Percentiles rank a stretch among this genome's conserved stretches.
Evolutionary conservation across 768 basidiomycete species (phyloP).

Genomic region (Myochromella boudieri): DNA sequence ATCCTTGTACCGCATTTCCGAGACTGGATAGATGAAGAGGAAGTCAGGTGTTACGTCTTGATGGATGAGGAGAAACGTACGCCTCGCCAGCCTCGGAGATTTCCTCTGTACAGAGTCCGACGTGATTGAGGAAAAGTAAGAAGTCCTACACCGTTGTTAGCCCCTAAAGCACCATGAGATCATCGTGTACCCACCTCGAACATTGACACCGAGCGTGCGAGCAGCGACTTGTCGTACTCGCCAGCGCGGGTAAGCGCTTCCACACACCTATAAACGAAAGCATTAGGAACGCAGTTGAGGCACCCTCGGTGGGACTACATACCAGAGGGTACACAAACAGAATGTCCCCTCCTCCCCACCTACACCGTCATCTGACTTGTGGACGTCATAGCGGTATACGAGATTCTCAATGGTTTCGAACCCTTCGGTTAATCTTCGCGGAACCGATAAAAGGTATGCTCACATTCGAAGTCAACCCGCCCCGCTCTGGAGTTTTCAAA

Average conservation of each 20-base stretch:
- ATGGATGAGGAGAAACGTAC: conserved; percentile 37
- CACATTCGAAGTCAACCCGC: conserved; percentile 88
- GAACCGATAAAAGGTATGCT: conserved; percentile 17
- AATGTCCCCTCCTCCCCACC: conserved; percentile 97
- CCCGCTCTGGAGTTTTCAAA: conserved; percentile 83
- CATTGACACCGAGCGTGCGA: conserved; percentile 76
- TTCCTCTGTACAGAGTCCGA: conserved; percentile 84
- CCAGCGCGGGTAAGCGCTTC: conserved; percentile 91
- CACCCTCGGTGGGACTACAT: conserved; percentile 14
- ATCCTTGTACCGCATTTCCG: conserved; percentile 88
- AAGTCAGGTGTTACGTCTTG: too few relatives aligned
- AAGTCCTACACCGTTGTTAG: conserved; percentile 63
- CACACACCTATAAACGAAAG: conserved; percentile 55
- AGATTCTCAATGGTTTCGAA: conserved; percentile 51
- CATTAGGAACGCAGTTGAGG: background rate
- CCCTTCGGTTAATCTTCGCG: background rate
- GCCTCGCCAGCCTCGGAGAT: conserved; percentile 85
- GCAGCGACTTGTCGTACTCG: conserved; percentile 65
- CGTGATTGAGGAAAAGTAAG: conserved; percentile 81
- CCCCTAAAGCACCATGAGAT: background rate
- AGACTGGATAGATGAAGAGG: conserved; percentile 46
- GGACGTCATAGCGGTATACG: conserved; percentile 88
- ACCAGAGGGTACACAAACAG: conserved; percentile 86
- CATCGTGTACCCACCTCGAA: conserved; percentile 64
- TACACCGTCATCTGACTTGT: conserved; percentile 86